These are phyloP conservation scores for Ilyonectria sp. DNA, from an alignment of 2,329 filamentous ascomycete genomes.

Conservation along the genomic window DNA sequence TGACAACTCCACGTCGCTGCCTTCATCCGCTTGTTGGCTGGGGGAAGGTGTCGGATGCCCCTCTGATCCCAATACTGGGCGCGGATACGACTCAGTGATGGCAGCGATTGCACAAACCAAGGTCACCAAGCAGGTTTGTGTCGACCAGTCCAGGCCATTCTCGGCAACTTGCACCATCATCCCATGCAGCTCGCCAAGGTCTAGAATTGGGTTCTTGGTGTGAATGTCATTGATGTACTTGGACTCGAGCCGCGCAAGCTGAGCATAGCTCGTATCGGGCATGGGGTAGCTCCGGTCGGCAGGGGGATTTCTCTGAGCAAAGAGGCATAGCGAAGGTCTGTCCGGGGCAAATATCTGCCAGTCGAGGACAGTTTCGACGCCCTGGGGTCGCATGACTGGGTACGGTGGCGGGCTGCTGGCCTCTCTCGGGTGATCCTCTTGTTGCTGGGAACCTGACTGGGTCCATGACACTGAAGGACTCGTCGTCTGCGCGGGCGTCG, in stretches of 20 bases:
- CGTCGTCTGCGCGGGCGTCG: too few relatives aligned
- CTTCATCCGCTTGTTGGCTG: background rate
- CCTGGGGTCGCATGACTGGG: too few relatives aligned
- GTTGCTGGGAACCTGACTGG: too few relatives aligned
- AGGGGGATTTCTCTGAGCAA: too few relatives aligned
- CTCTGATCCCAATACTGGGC: too few relatives aligned
- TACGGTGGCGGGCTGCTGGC: too few relatives aligned
- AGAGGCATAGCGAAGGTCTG: too few relatives aligned
- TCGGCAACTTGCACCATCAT: constrained; percentile 17
- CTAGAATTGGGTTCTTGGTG: constrained; percentile 17
- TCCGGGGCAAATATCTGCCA: background rate
- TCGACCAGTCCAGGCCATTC: constrained; percentile 18
- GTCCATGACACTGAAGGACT: too few relatives aligned
- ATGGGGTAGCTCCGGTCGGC: background rate
- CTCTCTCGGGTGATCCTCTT: too few relatives aligned
- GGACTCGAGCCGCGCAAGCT: constrained; percentile 6
- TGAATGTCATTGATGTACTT: constrained; percentile 21
- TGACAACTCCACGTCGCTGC: background rate
- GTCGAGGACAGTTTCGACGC: too few relatives aligned
- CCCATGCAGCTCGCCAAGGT: constrained; percentile 9
- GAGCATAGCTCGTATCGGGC: background rate
- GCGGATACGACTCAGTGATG: background rate
- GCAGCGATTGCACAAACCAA: constrained; percentile 22
- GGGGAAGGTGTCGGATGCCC: too few relatives aligned
- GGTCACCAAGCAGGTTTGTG: constrained; percentile 8